Percentiles rank a stretch among this genome's conserved stretches.
Conservation (phyloP, 2,329 filamentous ascomycete genomes). For the Fusarium continuum region DNA sequence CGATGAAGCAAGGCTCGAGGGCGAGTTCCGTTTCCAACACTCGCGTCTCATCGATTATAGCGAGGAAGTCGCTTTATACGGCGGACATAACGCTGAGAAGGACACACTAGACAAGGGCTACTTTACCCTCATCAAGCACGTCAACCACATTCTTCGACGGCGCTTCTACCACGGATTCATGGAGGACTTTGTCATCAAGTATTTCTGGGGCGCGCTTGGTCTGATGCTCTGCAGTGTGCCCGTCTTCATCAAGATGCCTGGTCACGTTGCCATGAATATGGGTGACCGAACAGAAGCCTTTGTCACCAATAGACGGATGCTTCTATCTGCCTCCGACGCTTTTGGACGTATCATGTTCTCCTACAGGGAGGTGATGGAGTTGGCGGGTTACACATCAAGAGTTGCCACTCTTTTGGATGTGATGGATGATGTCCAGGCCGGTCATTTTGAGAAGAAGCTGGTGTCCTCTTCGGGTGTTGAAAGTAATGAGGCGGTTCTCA, state of each 20-base stretch:
- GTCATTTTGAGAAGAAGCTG: slow-evolving; percentile 95
- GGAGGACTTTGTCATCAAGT: slow-evolving; percentile 99
- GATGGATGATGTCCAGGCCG: slow-evolving; percentile 90
- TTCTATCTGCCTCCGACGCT: slow-evolving; percentile 92
- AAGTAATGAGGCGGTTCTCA: slow-evolving; percentile 83
- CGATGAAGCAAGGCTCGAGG: slow-evolving; percentile 92
- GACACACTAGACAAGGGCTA: slow-evolving; percentile 98
- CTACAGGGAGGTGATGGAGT: slow-evolving; percentile 95
- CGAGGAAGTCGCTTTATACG: slow-evolving; percentile 93
- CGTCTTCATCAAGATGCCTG: slow-evolving; percentile 93
- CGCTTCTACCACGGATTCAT: slow-evolving; percentile 98
- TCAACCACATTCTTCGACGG: slow-evolving; percentile 90
- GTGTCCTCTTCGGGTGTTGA: slow-evolving; percentile 87
- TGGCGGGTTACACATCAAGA: slow-evolving; percentile 93
- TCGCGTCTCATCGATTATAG: slow-evolving; percentile 94
- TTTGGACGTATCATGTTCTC: slow-evolving; percentile 98
- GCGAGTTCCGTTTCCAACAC: slow-evolving; percentile 96
- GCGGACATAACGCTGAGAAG: slow-evolving; percentile 92
- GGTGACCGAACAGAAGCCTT: slow-evolving; percentile 80
- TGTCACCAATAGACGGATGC: slow-evolving; percentile 91
- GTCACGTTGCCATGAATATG: slow-evolving; percentile 70
- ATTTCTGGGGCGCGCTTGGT: slow-evolving; percentile 96
- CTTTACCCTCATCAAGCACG: slow-evolving; percentile 98
- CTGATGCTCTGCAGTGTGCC: slow-evolving; percentile 92
- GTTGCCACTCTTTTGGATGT: slow-evolving; percentile 91